Percentiles rank a stretch among this genome's conserved stretches.
Evolutionary conservation across 140 eudicot species (phyloP).

Genomic region (Cichorium intybus): DNA sequence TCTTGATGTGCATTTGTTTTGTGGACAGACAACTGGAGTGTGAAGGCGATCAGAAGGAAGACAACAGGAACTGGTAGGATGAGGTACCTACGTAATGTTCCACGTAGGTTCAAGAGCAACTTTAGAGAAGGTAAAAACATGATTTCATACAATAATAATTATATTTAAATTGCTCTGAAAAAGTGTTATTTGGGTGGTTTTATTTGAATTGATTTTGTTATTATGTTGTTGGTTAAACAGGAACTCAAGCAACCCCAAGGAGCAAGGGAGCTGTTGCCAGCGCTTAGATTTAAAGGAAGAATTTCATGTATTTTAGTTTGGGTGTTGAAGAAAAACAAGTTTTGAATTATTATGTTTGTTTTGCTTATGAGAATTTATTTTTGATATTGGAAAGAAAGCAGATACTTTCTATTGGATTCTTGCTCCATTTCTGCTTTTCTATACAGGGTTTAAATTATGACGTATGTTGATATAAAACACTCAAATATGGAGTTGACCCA

Average conservation of each 20-base stretch:
- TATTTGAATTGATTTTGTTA: constrained; percentile 2
- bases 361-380: constrained; percentile 19
- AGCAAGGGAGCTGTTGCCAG: constrained; percentile 63
- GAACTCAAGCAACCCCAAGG: constrained; percentile 81
- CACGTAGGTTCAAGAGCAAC: constrained; percentile 63
- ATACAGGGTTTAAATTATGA: neutral
- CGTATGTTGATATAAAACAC: neutral
- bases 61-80: constrained; percentile 88
- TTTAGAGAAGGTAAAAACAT: constrained; percentile 66
- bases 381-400: constrained; percentile 21
- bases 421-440: neutral
- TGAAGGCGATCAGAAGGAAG: constrained; percentile 80
- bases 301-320: constrained; percentile 20
- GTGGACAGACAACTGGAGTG: constrained; percentile 69
- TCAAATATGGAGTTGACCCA: no score
- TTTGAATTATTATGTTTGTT: constrained; percentile 27
- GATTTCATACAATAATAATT: neutral
- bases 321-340: constrained; percentile 5
- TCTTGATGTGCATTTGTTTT: neutral
- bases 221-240: constrained; percentile 11
- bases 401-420: constrained; percentile 21
- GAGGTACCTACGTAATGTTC: constrained; percentile 77
- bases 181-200: neutral
- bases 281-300: constrained; percentile 30
- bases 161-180: no score